Evolutionary conservation across 2,329 filamentous ascomycete genomes (phyloP).

Genomic region (Ceratocystis ficicola): DNA sequence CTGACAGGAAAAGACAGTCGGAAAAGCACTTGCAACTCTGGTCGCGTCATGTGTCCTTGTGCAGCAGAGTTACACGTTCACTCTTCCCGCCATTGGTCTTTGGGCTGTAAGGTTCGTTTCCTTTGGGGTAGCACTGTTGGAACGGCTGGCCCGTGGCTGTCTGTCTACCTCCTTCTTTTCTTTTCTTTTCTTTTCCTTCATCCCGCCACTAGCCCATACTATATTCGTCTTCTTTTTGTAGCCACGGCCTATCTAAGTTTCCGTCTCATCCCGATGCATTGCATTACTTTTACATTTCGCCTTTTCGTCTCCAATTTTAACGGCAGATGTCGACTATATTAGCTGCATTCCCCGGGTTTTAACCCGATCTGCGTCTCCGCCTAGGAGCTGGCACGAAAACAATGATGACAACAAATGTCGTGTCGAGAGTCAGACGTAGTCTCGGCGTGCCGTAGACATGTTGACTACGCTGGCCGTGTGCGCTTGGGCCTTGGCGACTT

Average conservation of each 20-base stretch:
- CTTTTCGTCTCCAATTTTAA: background rate
- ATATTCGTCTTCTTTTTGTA: background rate
- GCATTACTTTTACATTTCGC: background rate
- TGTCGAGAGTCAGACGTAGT: background rate
- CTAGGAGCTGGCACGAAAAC: background rate
- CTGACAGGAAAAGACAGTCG: background rate
- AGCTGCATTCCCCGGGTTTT: background rate
- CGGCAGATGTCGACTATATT: slow-evolving; percentile 6
- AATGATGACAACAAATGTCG: background rate
- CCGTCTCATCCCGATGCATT: background rate
- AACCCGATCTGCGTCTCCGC: background rate
- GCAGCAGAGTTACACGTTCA: background rate
- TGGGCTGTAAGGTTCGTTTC: background rate
- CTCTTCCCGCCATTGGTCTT: background rate
- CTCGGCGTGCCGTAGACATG: too few relatives aligned
- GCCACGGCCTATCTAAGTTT: background rate
- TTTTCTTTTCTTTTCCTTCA: background rate
- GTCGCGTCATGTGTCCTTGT: background rate
- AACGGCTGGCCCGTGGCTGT: background rate
- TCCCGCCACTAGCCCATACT: background rate
- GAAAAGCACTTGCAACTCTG: background rate
- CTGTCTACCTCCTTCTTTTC: background rate
- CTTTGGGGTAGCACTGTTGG: background rate
- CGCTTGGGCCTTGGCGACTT: too few relatives aligned
- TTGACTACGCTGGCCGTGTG: too few relatives aligned